Conservation (phyloP, 768 basidiomycete species). For the Rhodocollybia butyracea region DNA sequence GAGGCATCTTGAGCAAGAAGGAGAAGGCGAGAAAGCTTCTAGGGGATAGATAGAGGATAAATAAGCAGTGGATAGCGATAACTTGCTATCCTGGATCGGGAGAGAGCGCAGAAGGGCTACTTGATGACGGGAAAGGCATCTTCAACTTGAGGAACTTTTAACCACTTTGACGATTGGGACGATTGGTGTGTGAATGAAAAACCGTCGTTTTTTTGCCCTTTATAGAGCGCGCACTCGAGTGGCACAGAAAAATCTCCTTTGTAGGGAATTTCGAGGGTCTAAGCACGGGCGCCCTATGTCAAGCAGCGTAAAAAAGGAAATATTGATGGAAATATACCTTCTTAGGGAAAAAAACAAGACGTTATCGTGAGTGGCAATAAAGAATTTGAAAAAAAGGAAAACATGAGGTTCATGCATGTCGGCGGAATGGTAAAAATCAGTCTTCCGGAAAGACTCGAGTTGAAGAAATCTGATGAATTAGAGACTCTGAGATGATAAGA, state of each 20-base stretch:
- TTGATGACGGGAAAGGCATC: background rate
- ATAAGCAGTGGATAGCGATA: background rate
- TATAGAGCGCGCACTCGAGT: conserved; percentile 5
- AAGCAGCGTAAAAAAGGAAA: background rate
- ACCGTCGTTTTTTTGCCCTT: background rate
- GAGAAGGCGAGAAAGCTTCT: background rate
- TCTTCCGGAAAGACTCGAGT: too few species aligned
- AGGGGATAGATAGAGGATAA: background rate
- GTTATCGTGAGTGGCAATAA: conserved; percentile 4
- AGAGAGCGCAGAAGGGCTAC: background rate
- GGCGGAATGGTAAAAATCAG: too few species aligned
- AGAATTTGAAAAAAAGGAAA: background rate
- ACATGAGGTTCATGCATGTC: conserved; percentile 1
- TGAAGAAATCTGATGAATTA: too few species aligned
- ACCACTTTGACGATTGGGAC: background rate
- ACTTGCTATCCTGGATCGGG: background rate
- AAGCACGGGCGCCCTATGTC: background rate
- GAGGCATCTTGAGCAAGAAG: background rate
- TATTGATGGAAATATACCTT: background rate
- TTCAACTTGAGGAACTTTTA: background rate
- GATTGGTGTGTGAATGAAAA: conserved; percentile 5
- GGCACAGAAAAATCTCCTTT: conserved; percentile 1
- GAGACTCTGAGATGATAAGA: too few species aligned
- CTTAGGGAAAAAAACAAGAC: background rate
- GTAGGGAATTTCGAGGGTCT: conserved; percentile 2